Evolutionary conservation across 176 grass and related monocot genomes (phyloP).

Genomic region (Ensete glaucum): DNA sequence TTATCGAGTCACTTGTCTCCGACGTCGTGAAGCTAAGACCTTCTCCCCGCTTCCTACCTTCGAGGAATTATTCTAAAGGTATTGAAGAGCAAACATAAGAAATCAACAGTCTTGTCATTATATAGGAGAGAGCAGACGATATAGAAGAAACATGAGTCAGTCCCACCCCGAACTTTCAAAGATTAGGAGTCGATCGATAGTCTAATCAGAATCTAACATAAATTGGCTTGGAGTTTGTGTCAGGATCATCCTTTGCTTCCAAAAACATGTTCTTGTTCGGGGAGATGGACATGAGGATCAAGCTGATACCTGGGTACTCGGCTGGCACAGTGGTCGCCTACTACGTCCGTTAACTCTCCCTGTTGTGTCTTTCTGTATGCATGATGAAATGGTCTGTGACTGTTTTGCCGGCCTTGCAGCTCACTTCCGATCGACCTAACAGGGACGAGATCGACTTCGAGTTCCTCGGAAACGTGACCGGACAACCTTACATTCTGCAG

Average conservation of each 20-base stretch:
- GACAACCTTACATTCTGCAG: slow-evolving; percentile 33
- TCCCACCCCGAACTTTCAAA: no score
- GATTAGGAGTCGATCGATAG: no score
- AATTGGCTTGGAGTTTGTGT: background rate
- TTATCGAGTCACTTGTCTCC: background rate
- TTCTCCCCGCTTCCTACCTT: no score
- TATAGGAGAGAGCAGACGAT: no score
- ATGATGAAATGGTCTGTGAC: no score
- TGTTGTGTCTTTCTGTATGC: no score
- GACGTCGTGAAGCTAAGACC: no score
- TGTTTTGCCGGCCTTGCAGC: slow-evolving; percentile 1
- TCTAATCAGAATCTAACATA: background rate
- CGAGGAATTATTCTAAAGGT: no score
- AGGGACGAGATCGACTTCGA: slow-evolving; percentile 37
- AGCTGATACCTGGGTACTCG: slow-evolving; percentile 27
- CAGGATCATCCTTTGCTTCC: slow-evolving; percentile 24
- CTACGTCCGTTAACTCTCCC: no score
- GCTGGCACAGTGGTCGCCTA: slow-evolving; percentile 25
- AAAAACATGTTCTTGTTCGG: slow-evolving; percentile 29
- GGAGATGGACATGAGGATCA: slow-evolving; percentile 29
- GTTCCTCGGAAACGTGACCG: slow-evolving; percentile 30
- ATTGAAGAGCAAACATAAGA: no score
- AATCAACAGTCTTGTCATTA: no score
- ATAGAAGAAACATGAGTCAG: no score
- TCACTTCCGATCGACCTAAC: slow-evolving; percentile 26